Evolutionary conservation across 495 filamentous ascomycete species (phyloP), one percentile per base, ranked within the genome.

Genomic region (Xylaria castorea): DNA sequence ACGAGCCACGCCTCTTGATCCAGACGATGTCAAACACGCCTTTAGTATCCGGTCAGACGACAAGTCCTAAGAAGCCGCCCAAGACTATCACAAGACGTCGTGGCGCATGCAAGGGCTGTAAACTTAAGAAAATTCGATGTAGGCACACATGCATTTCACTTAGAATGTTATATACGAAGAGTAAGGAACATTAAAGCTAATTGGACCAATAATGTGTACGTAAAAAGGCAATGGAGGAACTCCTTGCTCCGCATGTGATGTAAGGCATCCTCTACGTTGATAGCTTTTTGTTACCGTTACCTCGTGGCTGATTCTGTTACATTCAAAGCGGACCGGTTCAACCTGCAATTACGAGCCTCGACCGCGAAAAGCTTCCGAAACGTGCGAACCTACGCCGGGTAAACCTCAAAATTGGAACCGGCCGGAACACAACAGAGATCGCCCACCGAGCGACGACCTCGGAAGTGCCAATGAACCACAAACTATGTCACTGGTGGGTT

Each of bases 161-260:
- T 30, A 20, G 1, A 64, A 30, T 27, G 4, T 64, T 11, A 42
- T 64, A 14, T 40, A 14, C 3, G 30, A 30, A 46, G 38, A 44
- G 3, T 27, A 16, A 46, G 20, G 58, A 11, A n/a, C 16, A 32
- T 36, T n/a, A 25, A 46, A 64, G 20, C n/a, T 38, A 64, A 44
- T 62, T 14, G 14, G 16, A n/a, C 38, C 38, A 64, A 40, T 44
- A 46, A 44, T 64, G 27, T 44, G 3, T 20, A 22, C 27, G 9
- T 64, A 12, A 34, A 63, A 50, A 64, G 61, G 61, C 38, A 46
- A 64, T 38, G 61, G 61, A 44, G 61, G 61, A 64, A 64, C 61
- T 25, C 61, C 61, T 46, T 64, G 61, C 61, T 64, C 61, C 38
- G 61, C 36, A 64, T 64, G 61, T 38, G 61, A 64, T 38, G 61